These are phyloP conservation scores for Wickerhamiella lipophila DNA, from an alignment of 805 yeast species.

Conservation along the genomic window DNA sequence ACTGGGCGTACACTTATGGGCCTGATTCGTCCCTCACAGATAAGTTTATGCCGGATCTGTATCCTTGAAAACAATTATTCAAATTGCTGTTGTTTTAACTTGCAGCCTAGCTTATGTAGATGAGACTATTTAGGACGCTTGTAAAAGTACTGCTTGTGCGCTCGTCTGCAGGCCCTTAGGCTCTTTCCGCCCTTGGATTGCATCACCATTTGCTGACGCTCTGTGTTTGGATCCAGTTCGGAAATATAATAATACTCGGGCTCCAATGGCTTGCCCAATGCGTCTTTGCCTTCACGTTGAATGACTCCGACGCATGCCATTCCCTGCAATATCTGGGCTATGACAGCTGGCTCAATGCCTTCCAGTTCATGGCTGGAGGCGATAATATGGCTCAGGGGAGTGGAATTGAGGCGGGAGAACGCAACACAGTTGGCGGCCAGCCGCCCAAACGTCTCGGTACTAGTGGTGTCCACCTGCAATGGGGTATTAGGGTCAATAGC, in stretches of 20 bases:
- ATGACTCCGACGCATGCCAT: conserved; percentile 72
- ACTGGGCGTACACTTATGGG: conserved; percentile 73
- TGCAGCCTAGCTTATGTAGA: no score
- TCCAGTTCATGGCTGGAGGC: conserved; percentile 45
- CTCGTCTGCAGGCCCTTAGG: conserved; percentile 78
- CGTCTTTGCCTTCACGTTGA: conserved; percentile 82
- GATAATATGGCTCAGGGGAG: conserved; percentile 64
- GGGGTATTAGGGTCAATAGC: no score
- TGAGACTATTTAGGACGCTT: conserved; percentile 35
- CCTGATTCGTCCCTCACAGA: conserved; percentile 52
- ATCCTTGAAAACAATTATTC: no score
- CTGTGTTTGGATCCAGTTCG: conserved; percentile 62
- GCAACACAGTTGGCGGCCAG: conserved; percentile 57
- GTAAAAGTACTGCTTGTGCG: conserved; percentile 83
- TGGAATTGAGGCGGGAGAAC: conserved; percentile 73
- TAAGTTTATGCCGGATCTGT: conserved; percentile 36
- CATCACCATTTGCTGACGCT: conserved; percentile 56
- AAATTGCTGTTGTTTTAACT: no score
- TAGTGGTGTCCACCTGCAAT: neutral
- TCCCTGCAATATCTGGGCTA: conserved; percentile 30
- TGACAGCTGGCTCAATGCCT: conserved; percentile 30
- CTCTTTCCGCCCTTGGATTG: conserved; percentile 69
- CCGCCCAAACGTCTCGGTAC: neutral
- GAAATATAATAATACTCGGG: conserved; percentile 87
- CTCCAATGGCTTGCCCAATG: conserved; percentile 88